phyloP scores from a whole-genome alignment of 805 yeast species.

The Myxozyma melibiosi region DNA sequence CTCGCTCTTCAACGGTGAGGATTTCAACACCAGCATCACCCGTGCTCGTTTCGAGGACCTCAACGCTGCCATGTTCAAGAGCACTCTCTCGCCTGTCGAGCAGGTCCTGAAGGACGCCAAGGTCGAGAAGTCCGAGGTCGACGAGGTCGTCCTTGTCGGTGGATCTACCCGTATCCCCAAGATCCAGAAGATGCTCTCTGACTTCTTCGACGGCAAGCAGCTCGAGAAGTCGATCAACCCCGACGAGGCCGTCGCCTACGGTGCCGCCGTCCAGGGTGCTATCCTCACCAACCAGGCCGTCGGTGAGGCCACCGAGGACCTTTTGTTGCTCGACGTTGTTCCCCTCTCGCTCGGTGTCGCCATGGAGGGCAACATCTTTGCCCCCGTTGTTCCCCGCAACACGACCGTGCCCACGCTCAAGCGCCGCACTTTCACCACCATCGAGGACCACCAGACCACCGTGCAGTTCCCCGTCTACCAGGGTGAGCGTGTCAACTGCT shows the following conservation, averaged over 20 bases:
- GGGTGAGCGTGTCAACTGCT: constrained; percentile 99
- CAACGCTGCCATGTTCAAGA: constrained; percentile 89
- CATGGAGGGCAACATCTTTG: constrained; percentile 99
- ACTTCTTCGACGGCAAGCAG: constrained; percentile 95
- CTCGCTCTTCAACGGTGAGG: constrained; percentile 93
- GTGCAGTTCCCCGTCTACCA: constrained; percentile 99
- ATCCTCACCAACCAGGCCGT: constrained; percentile 91
- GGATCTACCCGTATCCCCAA: constrained; percentile 99
- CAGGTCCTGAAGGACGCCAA: constrained; percentile 92
- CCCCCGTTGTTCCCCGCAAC: constrained; percentile 99
- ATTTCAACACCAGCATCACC: constrained; percentile 88
- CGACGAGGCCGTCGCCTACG: constrained; percentile 99
- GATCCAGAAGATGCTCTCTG: constrained; percentile 91
- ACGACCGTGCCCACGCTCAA: constrained; percentile 98
- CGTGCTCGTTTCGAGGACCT: constrained; percentile 98
- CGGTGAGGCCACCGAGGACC: constrained; percentile 90
- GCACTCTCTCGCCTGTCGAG: constrained; percentile 92
- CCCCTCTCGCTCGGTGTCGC: constrained; percentile 99
- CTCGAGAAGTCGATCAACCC: constrained; percentile 97
- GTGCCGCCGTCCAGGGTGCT: constrained; percentile 99
- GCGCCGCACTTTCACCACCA: constrained; percentile 98
- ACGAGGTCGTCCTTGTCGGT: constrained; percentile 96
- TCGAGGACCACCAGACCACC: constrained; percentile 97
- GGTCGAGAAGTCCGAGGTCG: constrained; percentile 78
- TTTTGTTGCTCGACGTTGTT: constrained; percentile 93